These are phyloP conservation scores for Mycosphaerelloides madeirae DNA, from an alignment of 2,329 filamentous ascomycete genomes.

Conservation along the genomic window DNA sequence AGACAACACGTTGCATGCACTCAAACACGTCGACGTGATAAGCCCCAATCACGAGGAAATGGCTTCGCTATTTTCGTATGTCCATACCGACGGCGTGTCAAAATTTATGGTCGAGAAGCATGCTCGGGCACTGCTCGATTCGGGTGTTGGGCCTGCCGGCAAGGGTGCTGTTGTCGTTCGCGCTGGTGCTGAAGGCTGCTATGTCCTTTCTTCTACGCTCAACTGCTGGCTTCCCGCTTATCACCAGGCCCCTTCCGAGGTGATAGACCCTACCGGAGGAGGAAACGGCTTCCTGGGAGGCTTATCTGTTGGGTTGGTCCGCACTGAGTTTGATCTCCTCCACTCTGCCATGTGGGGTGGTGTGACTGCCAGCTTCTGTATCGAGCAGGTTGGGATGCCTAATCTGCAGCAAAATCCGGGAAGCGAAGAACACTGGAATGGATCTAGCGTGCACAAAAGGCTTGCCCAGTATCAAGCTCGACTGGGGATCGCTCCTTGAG, in stretches of 20 bases:
- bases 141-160: constrained; percentile 29
- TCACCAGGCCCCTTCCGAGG: constrained; percentile 51
- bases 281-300: constrained; percentile 82
- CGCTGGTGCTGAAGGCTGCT: constrained; percentile 67
- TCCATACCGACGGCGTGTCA: constrained; percentile 31
- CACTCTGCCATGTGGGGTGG: constrained; percentile 74
- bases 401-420: constrained; percentile 37
- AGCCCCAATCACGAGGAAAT: constrained; percentile 86
- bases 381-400: constrained; percentile 89
- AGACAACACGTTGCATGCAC: constrained; percentile 49
- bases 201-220: constrained; percentile 35
- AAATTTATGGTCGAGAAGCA: constrained; percentile 39
- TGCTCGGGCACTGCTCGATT: constrained; percentile 25
- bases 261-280: constrained; percentile 90
- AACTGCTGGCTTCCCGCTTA: constrained; percentile 72
- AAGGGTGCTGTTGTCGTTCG: constrained; percentile 61
- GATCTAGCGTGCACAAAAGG: constrained; percentile 39
- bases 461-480: constrained; percentile 33
- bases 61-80: constrained; percentile 69
- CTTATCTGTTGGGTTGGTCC: constrained; percentile 52
- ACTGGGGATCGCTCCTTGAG: too few relatives aligned
- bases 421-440: constrained; percentile 46
- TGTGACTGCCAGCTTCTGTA: constrained; percentile 83
- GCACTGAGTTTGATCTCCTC: constrained; percentile 53
- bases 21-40: constrained; percentile 54